Evolutionary conservation across 1,284 basidiomycete species (phyloP).

Genomic region (Neotropicomus parvogracilis): DNA sequence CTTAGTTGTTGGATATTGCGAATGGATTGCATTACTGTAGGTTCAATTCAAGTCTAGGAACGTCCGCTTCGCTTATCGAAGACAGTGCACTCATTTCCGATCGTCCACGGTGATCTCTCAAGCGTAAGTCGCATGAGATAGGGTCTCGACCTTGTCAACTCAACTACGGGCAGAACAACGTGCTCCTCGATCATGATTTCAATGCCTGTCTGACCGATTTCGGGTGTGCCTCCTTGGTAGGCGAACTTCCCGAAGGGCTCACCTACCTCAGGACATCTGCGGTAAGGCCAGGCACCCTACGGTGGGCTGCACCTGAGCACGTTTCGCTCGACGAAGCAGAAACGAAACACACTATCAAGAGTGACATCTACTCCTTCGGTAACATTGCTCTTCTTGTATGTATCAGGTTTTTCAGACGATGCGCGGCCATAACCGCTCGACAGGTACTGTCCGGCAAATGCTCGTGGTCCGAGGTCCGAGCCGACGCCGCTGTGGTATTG

Average conservation of each 20-base stretch:
- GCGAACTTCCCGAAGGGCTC: constrained; percentile 11
- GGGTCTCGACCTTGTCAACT: neutral
- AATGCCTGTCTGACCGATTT: constrained; percentile 15
- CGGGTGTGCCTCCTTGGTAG: constrained; percentile 11
- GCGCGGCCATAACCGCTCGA: too few species aligned
- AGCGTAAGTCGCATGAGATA: constrained; percentile 1
- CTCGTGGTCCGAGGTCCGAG: constrained; percentile 1
- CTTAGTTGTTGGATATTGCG: constrained; percentile 13
- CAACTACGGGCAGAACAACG: constrained; percentile 10
- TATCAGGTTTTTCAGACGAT: neutral
- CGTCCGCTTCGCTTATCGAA: neutral
- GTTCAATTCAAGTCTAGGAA: neutral
- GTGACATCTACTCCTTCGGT: constrained; percentile 11
- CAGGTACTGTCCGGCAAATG: constrained; percentile 3
- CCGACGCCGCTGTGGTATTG: neutral
- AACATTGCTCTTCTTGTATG: neutral
- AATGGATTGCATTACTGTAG: constrained; percentile 12
- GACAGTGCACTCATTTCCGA: constrained; percentile 13
- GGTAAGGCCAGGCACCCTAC: neutral
- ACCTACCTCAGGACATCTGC: constrained; percentile 6
- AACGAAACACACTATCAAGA: neutral
- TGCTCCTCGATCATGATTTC: constrained; percentile 9
- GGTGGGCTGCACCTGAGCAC: constrained; percentile 3
- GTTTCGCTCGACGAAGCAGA: neutral
- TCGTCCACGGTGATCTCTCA: constrained; percentile 11